These are phyloP conservation scores for Fusarium protoensiforme DNA, from an alignment of 2,329 filamentous ascomycete genomes.

Conservation along the genomic window DNA sequence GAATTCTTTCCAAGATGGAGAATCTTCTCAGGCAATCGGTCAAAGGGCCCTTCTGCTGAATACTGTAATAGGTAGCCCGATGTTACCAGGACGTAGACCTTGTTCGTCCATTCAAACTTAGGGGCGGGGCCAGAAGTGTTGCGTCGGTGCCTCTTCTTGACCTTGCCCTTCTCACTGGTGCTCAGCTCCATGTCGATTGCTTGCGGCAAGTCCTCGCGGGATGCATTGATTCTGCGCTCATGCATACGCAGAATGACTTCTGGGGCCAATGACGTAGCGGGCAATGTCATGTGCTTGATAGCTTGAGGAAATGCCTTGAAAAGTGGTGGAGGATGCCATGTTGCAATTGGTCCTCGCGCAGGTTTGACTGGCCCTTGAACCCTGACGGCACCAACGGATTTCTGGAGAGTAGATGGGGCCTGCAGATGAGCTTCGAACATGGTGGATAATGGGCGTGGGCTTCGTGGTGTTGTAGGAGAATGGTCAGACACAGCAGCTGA, in stretches of 20 bases:
- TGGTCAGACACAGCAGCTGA: slow-evolving; percentile 51
- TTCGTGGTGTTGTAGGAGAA: slow-evolving; percentile 41
- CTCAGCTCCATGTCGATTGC: slow-evolving; percentile 15
- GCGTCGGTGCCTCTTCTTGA: slow-evolving; percentile 61
- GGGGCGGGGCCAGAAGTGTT: slow-evolving; percentile 53
- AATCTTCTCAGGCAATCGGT: slow-evolving; percentile 79
- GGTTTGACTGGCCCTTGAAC: slow-evolving; percentile 32
- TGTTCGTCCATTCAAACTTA: slow-evolving; percentile 74
- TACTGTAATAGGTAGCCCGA: slow-evolving; percentile 82
- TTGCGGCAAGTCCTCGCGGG: slow-evolving; percentile 30
- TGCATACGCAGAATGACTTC: slow-evolving; percentile 75
- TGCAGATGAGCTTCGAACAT: slow-evolving; percentile 37
- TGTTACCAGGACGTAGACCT: slow-evolving; percentile 77
- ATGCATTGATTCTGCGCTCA: slow-evolving; percentile 54
- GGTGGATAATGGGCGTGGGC: slow-evolving; percentile 37
- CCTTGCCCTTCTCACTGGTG: slow-evolving; percentile 47
- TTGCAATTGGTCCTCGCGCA: slow-evolving; percentile 49
- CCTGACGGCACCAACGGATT: slow-evolving; percentile 15
- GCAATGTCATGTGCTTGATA: slow-evolving; percentile 77
- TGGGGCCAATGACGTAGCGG: slow-evolving; percentile 73
- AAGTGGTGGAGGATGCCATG: slow-evolving; percentile 78
- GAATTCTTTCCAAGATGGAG: slow-evolving; percentile 79
- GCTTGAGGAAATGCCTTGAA: slow-evolving; percentile 91
- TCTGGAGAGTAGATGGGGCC: slow-evolving; percentile 19
- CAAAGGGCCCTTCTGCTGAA: slow-evolving; percentile 73